A percentile compares a stretch with the other conserved stretches of the same genome.
These are phyloP conservation scores for Populus hybrid DNA, from an alignment of 441 rosid species.

Conservation along the genomic window DNA sequence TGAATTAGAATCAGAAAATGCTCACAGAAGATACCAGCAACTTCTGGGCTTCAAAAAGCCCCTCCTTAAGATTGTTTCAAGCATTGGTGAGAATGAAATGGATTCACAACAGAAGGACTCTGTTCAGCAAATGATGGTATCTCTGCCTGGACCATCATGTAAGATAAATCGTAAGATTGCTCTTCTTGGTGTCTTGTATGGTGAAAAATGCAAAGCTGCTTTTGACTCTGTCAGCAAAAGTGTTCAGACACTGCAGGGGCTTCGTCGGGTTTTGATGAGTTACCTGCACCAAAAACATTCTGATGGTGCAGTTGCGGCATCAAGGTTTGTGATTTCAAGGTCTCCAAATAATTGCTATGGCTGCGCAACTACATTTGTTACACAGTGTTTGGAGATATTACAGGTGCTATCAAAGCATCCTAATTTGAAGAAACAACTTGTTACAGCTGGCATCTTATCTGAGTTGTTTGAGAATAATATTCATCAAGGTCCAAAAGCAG, in stretches of 20 bases:
- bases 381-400: conserved; percentile 97
- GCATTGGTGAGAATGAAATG: conserved; percentile 99
- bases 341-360: conserved; percentile 99
- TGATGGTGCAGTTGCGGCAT: conserved; percentile 56
- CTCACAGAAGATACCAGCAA: conserved; percentile 99
- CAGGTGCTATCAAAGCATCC: conserved; percentile 86
- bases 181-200: too few relatives aligned
- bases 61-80: conserved; percentile 96
- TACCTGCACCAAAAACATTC: conserved; percentile 97
- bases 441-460: conserved; percentile 85
- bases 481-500: conserved; percentile 97
- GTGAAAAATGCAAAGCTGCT: too few relatives aligned
- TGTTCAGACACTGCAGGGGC: conserved; percentile 99
- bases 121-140: conserved; percentile 99
- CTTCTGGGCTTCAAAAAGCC: conserved; percentile 99
- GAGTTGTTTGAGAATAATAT: conserved; percentile 98
- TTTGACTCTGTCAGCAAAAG: too few relatives aligned
- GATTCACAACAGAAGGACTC: conserved; percentile 99
- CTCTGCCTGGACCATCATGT: conserved; percentile 96
- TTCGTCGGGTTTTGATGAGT: conserved; percentile 95
- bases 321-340: conserved; percentile 91
- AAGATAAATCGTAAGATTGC: too few relatives aligned
- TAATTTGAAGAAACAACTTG: conserved; percentile 89
- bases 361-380: conserved; percentile 93
- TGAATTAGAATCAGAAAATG: conserved; percentile 99